Evolutionary conservation across 75 land plant genomes (phyloP).

Genomic region (Pinus tabuliformis): DNA sequence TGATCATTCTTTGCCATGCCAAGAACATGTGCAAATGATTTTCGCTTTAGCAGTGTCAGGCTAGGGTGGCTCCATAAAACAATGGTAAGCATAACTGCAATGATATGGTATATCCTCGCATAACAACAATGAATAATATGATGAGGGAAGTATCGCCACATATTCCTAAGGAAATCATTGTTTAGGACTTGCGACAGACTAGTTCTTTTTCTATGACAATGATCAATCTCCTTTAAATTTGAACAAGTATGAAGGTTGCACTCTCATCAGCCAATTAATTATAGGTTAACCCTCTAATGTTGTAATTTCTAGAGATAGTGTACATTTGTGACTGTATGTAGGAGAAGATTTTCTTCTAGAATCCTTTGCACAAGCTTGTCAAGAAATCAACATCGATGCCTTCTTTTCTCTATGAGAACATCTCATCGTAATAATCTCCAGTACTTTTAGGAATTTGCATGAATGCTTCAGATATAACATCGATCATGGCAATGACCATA

Average conservation of each 20-base stretch:
- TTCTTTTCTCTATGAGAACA: not conserved
- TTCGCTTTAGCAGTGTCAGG: slow-evolving; percentile 30
- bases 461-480: not conserved
- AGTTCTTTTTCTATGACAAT: slow-evolving; percentile 65
- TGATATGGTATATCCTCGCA: slow-evolving; percentile 18
- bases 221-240: slow-evolving; percentile 69
- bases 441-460: not conserved
- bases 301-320: not conserved
- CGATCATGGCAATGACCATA: not conserved
- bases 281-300: not conserved
- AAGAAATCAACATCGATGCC: not conserved
- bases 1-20: slow-evolving; percentile 33
- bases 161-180: slow-evolving; percentile 77
- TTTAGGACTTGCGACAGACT: slow-evolving; percentile 83
- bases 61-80: slow-evolving; percentile 27
- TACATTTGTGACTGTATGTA: not conserved
- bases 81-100: not conserved
- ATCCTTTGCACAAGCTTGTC: not conserved
- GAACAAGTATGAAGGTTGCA: slow-evolving; percentile 1
- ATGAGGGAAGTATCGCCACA: slow-evolving; percentile 91
- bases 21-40: slow-evolving; percentile 16
- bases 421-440: not conserved
- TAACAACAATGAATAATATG: slow-evolving; percentile 74
- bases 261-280: not conserved
- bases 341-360: not conserved